These are phyloP conservation scores for Rutstroemia sp. DNA, from an alignment of 2,329 filamentous ascomycete species.

Conservation along the genomic window DNA sequence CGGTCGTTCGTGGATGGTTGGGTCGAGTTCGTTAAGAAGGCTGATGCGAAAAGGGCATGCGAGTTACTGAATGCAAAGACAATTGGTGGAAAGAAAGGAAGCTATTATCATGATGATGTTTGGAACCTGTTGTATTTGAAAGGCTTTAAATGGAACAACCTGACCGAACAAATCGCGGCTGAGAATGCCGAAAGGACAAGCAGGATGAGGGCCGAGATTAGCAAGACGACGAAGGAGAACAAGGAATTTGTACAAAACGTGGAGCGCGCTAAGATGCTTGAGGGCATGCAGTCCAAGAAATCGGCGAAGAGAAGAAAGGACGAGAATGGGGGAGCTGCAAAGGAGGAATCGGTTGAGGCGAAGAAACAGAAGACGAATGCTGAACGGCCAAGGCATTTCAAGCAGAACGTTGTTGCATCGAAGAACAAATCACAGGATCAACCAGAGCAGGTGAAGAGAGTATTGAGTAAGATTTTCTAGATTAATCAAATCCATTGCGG, in stretches of 20 bases:
- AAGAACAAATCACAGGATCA: constrained; percentile 41
- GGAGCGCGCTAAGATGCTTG: constrained; percentile 71
- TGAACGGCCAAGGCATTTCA: constrained; percentile 49
- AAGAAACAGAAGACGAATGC: constrained; percentile 27
- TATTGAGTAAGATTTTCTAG: constrained; percentile 59
- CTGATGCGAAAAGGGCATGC: constrained; percentile 68
- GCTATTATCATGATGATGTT: constrained; percentile 77
- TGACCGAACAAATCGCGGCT: constrained; percentile 70
- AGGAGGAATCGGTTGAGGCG: constrained; percentile 17
- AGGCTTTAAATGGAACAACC: constrained; percentile 73
- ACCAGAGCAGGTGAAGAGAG: constrained; percentile 49
- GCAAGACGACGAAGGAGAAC: constrained; percentile 69
- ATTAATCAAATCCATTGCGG: background rate
- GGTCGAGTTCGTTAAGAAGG: constrained; percentile 74
- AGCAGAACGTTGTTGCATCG: constrained; percentile 53
- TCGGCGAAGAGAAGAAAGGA: constrained; percentile 37
- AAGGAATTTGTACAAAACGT: constrained; percentile 74
- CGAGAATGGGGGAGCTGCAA: constrained; percentile 23
- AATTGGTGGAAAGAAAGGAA: constrained; percentile 77
- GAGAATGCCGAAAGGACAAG: constrained; percentile 75
- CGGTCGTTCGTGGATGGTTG: constrained; percentile 76
- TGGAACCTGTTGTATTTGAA: constrained; percentile 79
- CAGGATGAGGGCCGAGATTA: constrained; percentile 70
- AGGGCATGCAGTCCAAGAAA: constrained; percentile 60
- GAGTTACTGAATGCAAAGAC: constrained; percentile 70